Conservation (phyloP, 2,329 filamentous ascomycete species). For the Aspergillus calidoustus region DNA sequence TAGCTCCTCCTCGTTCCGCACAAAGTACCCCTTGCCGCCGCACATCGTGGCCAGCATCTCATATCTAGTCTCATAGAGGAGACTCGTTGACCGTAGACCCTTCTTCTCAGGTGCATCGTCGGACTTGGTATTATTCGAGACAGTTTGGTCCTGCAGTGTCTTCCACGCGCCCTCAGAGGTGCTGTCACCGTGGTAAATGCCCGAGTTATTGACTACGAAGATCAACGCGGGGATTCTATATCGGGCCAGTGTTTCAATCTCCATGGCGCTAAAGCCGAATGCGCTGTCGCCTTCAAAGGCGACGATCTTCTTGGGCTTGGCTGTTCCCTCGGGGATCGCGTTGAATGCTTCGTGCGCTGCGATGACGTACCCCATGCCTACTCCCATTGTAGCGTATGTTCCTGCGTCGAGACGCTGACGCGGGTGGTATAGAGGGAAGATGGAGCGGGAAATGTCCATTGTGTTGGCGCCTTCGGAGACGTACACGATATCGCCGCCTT, state of each 20-base stretch:
- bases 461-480: slow-evolving; percentile 64
- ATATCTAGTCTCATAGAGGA: slow-evolving; percentile 61
- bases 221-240: slow-evolving; percentile 60
- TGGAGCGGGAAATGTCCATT: slow-evolving; percentile 63
- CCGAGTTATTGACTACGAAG: slow-evolving; percentile 62
- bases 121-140: slow-evolving; percentile 33
- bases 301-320: slow-evolving; percentile 55
- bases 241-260: slow-evolving; percentile 61
- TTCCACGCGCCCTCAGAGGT: slow-evolving; percentile 49
- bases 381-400: slow-evolving; percentile 64
- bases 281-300: slow-evolving; percentile 61
- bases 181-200: slow-evolving; percentile 54
- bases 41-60: slow-evolving; percentile 60
- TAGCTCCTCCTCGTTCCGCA: slow-evolving; percentile 57
- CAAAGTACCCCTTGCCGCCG: slow-evolving; percentile 58
- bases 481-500: slow-evolving; percentile 57
- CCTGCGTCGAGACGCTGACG: slow-evolving; percentile 62
- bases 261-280: slow-evolving; percentile 60
- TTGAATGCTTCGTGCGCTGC: slow-evolving; percentile 63
- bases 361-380: slow-evolving; percentile 61
- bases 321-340: slow-evolving; percentile 31
- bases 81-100: slow-evolving; percentile 53
- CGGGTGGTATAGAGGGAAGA: slow-evolving; percentile 59
- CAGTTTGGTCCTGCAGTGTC: slow-evolving; percentile 49
- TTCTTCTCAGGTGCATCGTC: slow-evolving; percentile 27